Conservation (phyloP, 2,329 filamentous ascomycete species). For the Phyllosticta citriasiana region DNA sequence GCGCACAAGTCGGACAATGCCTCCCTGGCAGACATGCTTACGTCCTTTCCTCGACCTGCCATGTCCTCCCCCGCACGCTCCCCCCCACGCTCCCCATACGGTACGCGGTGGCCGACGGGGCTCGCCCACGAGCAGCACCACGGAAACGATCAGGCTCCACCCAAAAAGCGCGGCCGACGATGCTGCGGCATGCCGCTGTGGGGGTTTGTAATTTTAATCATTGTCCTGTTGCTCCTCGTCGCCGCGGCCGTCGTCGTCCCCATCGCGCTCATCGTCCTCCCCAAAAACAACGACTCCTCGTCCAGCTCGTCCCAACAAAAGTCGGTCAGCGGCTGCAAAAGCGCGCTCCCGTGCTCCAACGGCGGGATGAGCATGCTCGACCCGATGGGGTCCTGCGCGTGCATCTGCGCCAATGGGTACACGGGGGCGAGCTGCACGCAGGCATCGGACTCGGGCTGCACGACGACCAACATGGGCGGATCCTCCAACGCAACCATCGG, state of each 20-base stretch:
- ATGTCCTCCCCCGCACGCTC: constrained; percentile 35
- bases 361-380: constrained; percentile 67
- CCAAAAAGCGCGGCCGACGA: constrained; percentile 40
- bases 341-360: constrained; percentile 56
- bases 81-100: constrained; percentile 13
- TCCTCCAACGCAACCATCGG: constrained; percentile 62
- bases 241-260: constrained; percentile 78
- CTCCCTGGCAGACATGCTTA: constrained; percentile 54
- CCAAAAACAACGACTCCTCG: constrained; percentile 31
- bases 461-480: constrained; percentile 37
- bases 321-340: neutral
- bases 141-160: constrained; percentile 15
- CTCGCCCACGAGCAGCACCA: constrained; percentile 5
- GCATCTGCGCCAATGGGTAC: constrained; percentile 83
- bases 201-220: constrained; percentile 57
- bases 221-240: constrained; percentile 62
- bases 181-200: constrained; percentile 81
- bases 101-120: constrained; percentile 19
- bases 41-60: constrained; percentile 52
- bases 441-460: constrained; percentile 44
- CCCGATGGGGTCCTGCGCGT: constrained; percentile 58
- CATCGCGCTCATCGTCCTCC: constrained; percentile 49
- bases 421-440: constrained; percentile 52
- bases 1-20: constrained; percentile 31
- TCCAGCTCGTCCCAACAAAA: neutral